Evolutionary conservation across 306 rosid species (phyloP).

Genomic region (Vigna reflexopilosa): DNA sequence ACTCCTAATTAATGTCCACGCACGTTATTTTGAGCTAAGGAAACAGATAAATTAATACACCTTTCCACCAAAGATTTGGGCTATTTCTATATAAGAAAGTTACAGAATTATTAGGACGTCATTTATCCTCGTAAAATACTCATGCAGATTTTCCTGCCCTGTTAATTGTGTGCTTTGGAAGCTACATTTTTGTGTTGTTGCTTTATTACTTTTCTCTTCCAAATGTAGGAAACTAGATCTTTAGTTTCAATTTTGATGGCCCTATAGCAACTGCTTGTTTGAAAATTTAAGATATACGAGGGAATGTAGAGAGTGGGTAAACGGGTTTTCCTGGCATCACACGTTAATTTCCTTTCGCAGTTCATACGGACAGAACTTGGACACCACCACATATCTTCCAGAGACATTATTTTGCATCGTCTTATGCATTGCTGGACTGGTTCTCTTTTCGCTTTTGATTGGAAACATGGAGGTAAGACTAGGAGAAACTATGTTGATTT

Average conservation of each 20-base stretch:
- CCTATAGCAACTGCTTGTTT: neutral
- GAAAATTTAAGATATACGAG: neutral
- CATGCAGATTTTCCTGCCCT: neutral
- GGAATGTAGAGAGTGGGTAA: neutral
- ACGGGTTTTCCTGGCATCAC: neutral
- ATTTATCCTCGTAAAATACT: neutral
- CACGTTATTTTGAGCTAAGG: too few species aligned
- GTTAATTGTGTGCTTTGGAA: neutral
- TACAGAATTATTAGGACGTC: neutral
- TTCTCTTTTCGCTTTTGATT: slow-evolving; percentile 74
- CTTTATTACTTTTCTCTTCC: neutral
- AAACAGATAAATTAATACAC: too few species aligned
- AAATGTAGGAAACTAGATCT: neutral
- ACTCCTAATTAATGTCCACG: too few species aligned
- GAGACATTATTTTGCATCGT: slow-evolving; percentile 78
- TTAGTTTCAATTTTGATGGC: slow-evolving; percentile 23
- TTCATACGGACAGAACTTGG: slow-evolving; percentile 80
- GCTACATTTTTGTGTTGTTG: neutral
- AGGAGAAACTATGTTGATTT: neutral
- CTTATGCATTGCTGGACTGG: slow-evolving; percentile 69
- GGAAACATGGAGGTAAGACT: slow-evolving; percentile 88
- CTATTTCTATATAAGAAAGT: neutral
- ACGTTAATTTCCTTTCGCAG: slow-evolving; percentile 43
- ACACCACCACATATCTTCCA: slow-evolving; percentile 68
- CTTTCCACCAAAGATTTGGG: neutral